Base-by-base conservation (phyloP, 2,329 filamentous ascomycete species). In the Beauveria bassiana region DNA sequence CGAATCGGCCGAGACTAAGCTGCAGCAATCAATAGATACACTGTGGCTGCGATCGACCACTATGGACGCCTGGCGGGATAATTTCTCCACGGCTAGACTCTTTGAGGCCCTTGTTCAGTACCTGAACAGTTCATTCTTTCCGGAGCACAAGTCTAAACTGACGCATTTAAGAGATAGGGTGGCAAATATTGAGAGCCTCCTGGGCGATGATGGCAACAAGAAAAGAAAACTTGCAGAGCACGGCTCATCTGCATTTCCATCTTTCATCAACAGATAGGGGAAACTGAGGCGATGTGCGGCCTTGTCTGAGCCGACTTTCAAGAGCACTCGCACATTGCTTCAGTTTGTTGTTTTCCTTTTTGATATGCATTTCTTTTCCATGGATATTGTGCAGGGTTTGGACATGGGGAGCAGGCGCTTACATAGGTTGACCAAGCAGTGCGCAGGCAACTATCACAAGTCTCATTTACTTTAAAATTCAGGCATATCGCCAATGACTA, bases 51-150 rank as follows among this genome's bases (percentile, higher is more conserved):
- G 46, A 6, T 70, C 74, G 18, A 67, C 74, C 45, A 69, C 76
- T 51, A 38, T 81, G 5, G 66, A 81, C 66, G 61, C 63, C 0
- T 81, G 80, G 63, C 83, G 77, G 63, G 78, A 77, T 61, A 82
- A 81, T 64, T 68, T 86, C 8, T 74, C 68, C 22, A 78, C 79
- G 1, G 76, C 73, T 51, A 66, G 70, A 2, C 69, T 82, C 28
- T 77, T 75, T 16, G 70, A 73, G 6, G 70, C 69, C 1, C 78
- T 83, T 9, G 65, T 78, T 4, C 68, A 69, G 1, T 69, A 77
- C 14, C 69, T 80, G 31, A 70, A 72, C 46, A 12, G 20, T 45
- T 31, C 26, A 3, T 60, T 60, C 16, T 6, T 53, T 5, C 18
- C 20, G 14, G 38, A 60, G n/a, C 49, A 53, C 16, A 7, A 45